Base-by-base conservation (phyloP, 1,284 basidiomycete genomes). In the Leccinum pachyderme region DNA sequence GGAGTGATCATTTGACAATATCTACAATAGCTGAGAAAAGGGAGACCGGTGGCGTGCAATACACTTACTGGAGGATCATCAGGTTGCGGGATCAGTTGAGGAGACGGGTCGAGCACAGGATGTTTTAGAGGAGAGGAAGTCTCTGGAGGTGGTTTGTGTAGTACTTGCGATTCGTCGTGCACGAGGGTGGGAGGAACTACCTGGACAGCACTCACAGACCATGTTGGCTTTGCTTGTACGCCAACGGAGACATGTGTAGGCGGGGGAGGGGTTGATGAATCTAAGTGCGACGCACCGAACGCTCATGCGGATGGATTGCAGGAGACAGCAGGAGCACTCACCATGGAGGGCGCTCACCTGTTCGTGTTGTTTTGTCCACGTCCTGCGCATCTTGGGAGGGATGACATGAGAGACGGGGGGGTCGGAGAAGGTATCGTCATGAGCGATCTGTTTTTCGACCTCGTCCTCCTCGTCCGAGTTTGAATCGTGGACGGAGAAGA, bases 381-480 rank as follows among this genome's bases (percentile, higher is more conserved):
- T 73, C 63, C 79, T 76, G 43, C 82, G 74, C 79, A 84, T 79
- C 69, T 81, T 83, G 25, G 82, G 82, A 33, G 82, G 82, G 22
- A 83, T 73, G 55, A 65, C 64, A 53, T 61, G 63, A 33, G 62
- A 55, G 27, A 58, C 47, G 9, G 72, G 68, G 13, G 58, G 61
- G 54, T 70, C 69, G 47, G 64, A 68, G 33, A 66, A 59, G 47
- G 70, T 65, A 53, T 79, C 77, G 55, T 75, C 72, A 45, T 73
- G 69, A 25, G 65, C 68, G 55, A 72, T 69, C 56, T 75, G 71
- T 39, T 71, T 68, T 58, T 68, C 69, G 29, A 72, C 67, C 49
- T 70, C 65, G 6, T 65, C 66, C 53, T 76, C 74, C 45, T 73
- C 73, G 41, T 76, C 73, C 15, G 71, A 73, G 33, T 65, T 68